These are phyloP conservation scores for Phellinidium pouzarii DNA, from an alignment of 1,284 basidiomycete genomes.

Conservation along the genomic window DNA sequence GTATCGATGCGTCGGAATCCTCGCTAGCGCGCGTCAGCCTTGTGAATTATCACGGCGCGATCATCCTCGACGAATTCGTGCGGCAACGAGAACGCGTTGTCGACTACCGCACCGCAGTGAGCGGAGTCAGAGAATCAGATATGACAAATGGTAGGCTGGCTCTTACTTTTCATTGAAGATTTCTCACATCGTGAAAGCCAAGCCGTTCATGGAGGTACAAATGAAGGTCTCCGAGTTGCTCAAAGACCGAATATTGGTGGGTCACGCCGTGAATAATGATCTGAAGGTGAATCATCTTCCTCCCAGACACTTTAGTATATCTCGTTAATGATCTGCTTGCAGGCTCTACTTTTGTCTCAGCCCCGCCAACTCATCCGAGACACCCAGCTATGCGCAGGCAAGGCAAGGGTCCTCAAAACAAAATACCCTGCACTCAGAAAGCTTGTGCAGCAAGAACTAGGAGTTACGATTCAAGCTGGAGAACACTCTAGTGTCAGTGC, in stretches of 20 bases:
- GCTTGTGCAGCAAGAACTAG: constrained; percentile 79
- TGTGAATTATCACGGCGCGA: constrained; percentile 84
- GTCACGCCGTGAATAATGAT: constrained; percentile 92
- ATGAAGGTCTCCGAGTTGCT: constrained; percentile 73
- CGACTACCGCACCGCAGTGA: constrained; percentile 91
- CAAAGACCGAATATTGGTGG: constrained; percentile 81
- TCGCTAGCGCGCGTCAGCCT: constrained; percentile 87
- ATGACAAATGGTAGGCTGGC: constrained; percentile 54
- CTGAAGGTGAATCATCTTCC: constrained; percentile 49
- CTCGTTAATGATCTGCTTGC: constrained; percentile 3
- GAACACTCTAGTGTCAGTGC: constrained; percentile 78
- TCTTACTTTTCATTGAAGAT: not conserved
- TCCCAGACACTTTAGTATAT: not conserved
- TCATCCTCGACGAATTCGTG: constrained; percentile 84
- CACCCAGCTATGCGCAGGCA: constrained; percentile 66
- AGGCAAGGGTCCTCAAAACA: constrained; percentile 51
- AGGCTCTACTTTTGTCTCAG: constrained; percentile 89
- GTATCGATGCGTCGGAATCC: constrained; percentile 73
- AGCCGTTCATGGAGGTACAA: constrained; percentile 78
- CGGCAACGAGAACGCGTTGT: constrained; percentile 83
- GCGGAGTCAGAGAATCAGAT: constrained; percentile 77
- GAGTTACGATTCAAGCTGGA: constrained; percentile 78
- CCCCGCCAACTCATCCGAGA: constrained; percentile 76
- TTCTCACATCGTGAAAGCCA: constrained; percentile 40
- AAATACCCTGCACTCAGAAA: constrained; percentile 74